Conservation (phyloP, 805 yeast genomes). For the Schwanniomyces occidentalis region DNA sequence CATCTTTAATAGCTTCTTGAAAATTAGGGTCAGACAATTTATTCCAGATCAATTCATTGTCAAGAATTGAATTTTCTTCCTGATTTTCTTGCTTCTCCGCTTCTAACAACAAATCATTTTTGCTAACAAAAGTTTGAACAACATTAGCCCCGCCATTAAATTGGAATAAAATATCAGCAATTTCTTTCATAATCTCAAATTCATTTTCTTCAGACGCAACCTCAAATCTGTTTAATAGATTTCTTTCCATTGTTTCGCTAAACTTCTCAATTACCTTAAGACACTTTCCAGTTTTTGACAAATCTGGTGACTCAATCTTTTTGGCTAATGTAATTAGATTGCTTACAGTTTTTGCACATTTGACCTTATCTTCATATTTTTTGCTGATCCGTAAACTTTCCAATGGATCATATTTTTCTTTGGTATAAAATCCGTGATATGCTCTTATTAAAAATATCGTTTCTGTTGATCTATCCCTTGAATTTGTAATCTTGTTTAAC, state of each 20-base stretch:
- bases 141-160: conserved; percentile 86
- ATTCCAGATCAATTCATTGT: conserved; percentile 57
- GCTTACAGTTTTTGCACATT: conserved; percentile 69
- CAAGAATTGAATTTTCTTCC: conserved; percentile 30
- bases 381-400: conserved; percentile 55
- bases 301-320: conserved; percentile 58
- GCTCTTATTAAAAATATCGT: conserved; percentile 74
- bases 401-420: conserved; percentile 54
- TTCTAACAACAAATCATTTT: conserved; percentile 66
- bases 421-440: conserved; percentile 73
- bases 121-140: conserved; percentile 77
- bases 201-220: conserved; percentile 71
- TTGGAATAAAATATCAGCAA: conserved; percentile 70
- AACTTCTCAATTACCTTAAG: conserved; percentile 58
- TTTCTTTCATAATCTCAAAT: conserved; percentile 68
- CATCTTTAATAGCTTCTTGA: conserved; percentile 50
- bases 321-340: conserved; percentile 64
- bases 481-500: conserved; percentile 64
- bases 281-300: conserved; percentile 44
- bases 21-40: conserved; percentile 59
- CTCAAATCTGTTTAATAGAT: conserved; percentile 68
- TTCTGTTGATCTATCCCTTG: conserved; percentile 70
- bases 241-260: conserved; percentile 75
- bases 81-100: conserved; percentile 44
- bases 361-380: conserved; percentile 50